Conservation (phyloP, 345 rosid species). For the Diplotaxis tenuifolia region DNA sequence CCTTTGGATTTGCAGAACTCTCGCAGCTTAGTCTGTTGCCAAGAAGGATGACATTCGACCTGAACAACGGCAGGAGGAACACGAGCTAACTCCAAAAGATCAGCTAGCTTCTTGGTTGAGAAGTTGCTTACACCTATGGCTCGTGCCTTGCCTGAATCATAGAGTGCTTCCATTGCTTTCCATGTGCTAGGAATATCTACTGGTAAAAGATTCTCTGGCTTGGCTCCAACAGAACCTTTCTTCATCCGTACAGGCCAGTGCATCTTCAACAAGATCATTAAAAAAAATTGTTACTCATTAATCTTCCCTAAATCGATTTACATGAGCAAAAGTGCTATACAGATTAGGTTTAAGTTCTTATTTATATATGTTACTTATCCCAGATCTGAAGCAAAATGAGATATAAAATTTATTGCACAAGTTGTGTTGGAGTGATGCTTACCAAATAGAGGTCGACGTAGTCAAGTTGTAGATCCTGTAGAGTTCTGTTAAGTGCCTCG, state of each 20-base stretch:
- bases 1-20: constrained; percentile 72
- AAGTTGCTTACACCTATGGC: constrained; percentile 86
- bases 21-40: constrained; percentile 65
- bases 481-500: constrained; percentile 48
- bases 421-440: too few relatives aligned
- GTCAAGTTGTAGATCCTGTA: constrained; percentile 55
- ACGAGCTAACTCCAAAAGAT: constrained; percentile 47
- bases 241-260: constrained; percentile 78
- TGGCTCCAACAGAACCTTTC: constrained; percentile 54
- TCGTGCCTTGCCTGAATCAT: constrained; percentile 67
- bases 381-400: neutral
- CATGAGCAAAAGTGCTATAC: neutral
- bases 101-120: constrained; percentile 69
- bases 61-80: constrained; percentile 75
- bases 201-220: constrained; percentile 50
- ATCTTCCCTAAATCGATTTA: neutral
- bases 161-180: constrained; percentile 74
- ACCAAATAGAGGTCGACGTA: constrained; percentile 67
- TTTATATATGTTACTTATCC: neutral
- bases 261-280: constrained; percentile 47
- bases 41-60: constrained; percentile 83
- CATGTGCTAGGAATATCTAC: constrained; percentile 72
- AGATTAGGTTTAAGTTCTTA: neutral
- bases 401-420: too few relatives aligned
- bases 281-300: neutral